These are phyloP conservation scores for Pinus albicaulis DNA, from an alignment of 75 land plant genomes.

Conservation along the genomic window DNA sequence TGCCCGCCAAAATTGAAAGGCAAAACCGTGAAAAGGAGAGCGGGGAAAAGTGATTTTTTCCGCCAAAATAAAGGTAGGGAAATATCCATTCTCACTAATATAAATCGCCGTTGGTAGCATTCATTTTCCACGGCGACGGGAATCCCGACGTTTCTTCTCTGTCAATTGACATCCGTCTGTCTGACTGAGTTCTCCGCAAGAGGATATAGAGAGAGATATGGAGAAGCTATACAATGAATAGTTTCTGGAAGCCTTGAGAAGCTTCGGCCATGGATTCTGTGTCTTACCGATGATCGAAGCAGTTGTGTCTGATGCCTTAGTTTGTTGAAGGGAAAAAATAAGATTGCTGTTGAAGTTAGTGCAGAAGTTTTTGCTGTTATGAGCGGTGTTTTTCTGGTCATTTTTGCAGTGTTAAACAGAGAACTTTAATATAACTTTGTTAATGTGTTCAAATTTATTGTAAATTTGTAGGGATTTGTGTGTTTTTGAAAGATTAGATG, in stretches of 20 bases:
- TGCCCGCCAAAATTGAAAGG: slow-evolving; percentile 15
- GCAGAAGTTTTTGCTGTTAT: not conserved
- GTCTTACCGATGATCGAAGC: not conserved
- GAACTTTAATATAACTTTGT: not conserved
- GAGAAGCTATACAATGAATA: not conserved
- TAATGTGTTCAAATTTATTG: not conserved
- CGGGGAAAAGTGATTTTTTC: not conserved
- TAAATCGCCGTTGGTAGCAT: not conserved
- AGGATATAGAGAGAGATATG: not conserved
- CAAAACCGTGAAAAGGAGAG: not conserved
- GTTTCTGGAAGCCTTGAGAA: not conserved
- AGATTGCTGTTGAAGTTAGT: not conserved
- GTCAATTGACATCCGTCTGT: not conserved
- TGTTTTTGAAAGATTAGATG: not conserved
- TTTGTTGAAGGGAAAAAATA: not conserved
- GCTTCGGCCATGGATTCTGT: not conserved
- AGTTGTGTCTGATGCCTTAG: not conserved
- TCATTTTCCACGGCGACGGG: not conserved
- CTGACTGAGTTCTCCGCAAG: not conserved
- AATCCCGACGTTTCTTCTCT: slow-evolving; percentile 1
- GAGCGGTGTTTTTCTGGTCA: not conserved
- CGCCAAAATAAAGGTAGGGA: not conserved
- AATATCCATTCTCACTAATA: slow-evolving; percentile 2
- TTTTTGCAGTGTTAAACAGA: not conserved
- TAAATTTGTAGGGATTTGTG: not conserved